These are phyloP conservation scores for Kernera saxatilis DNA, from an alignment of 345 rosid species.

Conservation along the genomic window DNA sequence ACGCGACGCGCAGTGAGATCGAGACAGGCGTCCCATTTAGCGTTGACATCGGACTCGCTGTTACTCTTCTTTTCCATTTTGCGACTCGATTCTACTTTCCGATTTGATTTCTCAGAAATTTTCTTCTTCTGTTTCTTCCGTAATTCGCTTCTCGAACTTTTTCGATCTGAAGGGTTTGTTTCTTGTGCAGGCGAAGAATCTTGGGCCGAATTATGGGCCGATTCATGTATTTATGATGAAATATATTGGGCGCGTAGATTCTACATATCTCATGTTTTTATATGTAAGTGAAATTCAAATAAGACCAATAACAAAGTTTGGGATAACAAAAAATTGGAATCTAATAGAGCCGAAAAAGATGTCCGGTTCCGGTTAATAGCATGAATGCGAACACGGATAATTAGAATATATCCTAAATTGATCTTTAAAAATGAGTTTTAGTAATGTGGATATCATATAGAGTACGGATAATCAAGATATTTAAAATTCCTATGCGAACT, in stretches of 20 bases:
- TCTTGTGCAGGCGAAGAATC: not conserved
- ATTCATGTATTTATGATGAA: not conserved
- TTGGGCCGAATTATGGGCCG: slow-evolving; percentile 3
- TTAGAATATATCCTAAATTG: too few species aligned
- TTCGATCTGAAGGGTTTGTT: slow-evolving; percentile 17
- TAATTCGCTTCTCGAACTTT: not conserved
- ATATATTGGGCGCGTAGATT: not conserved
- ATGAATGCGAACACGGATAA: too few species aligned
- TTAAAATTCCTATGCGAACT: too few species aligned
- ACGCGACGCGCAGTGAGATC: slow-evolving; percentile 84
- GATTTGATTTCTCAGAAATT: slow-evolving; percentile 2
- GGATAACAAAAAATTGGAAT: too few species aligned
- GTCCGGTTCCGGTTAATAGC: too few species aligned
- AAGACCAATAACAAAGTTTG: not conserved
- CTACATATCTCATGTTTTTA: not conserved
- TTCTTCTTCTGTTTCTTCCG: not conserved
- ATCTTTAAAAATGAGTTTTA: too few species aligned
- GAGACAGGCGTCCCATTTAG: slow-evolving; percentile 90
- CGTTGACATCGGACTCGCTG: slow-evolving; percentile 46
- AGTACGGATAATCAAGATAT: too few species aligned
- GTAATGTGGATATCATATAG: too few species aligned
- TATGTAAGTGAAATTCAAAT: not conserved
- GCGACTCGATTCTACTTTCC: slow-evolving; percentile 2
- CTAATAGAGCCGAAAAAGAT: too few species aligned
- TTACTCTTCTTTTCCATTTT: slow-evolving; percentile 41